These are phyloP conservation scores for Trichoderma hamatum DNA, from an alignment of 2,329 filamentous ascomycete species.

Conservation along the genomic window DNA sequence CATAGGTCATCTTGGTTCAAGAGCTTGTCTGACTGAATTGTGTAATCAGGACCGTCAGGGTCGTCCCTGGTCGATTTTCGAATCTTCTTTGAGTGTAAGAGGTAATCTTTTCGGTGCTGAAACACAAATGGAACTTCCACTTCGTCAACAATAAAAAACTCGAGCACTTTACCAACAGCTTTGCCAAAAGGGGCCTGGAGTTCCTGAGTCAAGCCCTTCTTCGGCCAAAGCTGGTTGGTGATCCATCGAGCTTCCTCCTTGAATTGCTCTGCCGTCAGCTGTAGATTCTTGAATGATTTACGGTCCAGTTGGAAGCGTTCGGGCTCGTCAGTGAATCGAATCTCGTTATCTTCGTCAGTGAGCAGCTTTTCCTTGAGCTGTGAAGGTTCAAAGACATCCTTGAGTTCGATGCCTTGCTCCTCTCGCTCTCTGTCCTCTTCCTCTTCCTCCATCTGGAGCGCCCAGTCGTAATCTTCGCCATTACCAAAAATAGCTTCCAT, in stretches of 20 bases:
- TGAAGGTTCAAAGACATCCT: slow-evolving; percentile 97
- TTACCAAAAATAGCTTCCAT: slow-evolving; percentile 96
- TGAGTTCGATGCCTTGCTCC: slow-evolving; percentile 85
- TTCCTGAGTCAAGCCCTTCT: slow-evolving; percentile 74
- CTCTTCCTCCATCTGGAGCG: slow-evolving; percentile 83
- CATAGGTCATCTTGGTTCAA: slow-evolving; percentile 91
- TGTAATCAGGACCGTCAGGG: slow-evolving; percentile 70
- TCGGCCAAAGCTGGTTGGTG: slow-evolving; percentile 83
- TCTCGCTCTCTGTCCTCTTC: slow-evolving; percentile 78
- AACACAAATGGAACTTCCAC: slow-evolving; percentile 98
- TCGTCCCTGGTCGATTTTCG: slow-evolving; percentile 65
- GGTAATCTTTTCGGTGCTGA: slow-evolving; percentile 95
- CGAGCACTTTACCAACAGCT: slow-evolving; percentile 86
- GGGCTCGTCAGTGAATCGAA: slow-evolving; percentile 85
- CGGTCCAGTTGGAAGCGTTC: slow-evolving; percentile 93
- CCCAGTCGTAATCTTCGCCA: slow-evolving; percentile 95
- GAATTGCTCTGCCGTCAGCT: slow-evolving; percentile 81
- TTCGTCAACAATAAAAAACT: slow-evolving; percentile 93
- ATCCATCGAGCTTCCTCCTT: slow-evolving; percentile 93
- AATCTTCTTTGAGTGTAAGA: slow-evolving; percentile 83
- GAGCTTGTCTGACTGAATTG: slow-evolving; percentile 80
- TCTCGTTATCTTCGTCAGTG: slow-evolving; percentile 91
- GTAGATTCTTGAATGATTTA: slow-evolving; percentile 81
- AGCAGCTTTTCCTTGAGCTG: slow-evolving; percentile 92
- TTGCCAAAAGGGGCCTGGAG: slow-evolving; percentile 82